Evolutionary conservation across 805 yeast genomes (phyloP).

Genomic region (Suhomyces emberorum): DNA sequence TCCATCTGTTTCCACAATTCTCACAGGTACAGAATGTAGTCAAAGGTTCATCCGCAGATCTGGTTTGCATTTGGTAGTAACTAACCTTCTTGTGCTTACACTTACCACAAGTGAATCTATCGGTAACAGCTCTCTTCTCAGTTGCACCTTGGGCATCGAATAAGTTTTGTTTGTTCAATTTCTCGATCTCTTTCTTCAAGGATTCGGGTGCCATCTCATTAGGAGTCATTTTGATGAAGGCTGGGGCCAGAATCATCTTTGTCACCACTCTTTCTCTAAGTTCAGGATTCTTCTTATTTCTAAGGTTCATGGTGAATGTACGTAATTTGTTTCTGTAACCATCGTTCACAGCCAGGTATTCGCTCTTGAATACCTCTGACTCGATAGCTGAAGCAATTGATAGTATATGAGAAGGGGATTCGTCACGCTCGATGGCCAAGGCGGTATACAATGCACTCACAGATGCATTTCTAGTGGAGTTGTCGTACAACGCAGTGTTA

Average conservation of each 20-base stretch:
- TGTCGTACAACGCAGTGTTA: conserved; percentile 63
- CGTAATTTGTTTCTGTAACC: conserved; percentile 80
- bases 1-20: conserved; percentile 97
- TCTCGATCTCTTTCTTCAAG: conserved; percentile 78
- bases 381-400: conserved; percentile 70
- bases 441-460: conserved; percentile 85
- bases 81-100: conserved; percentile 97
- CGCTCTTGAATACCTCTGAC: conserved; percentile 59
- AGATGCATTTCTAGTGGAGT: conserved; percentile 79
- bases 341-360: conserved; percentile 54
- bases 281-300: conserved; percentile 87
- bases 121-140: conserved; percentile 93
- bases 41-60: conserved; percentile 98
- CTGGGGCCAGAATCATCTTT: conserved; percentile 63
- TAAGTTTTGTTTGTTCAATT: conserved; percentile 81
- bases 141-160: conserved; percentile 98
- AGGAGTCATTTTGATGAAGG: conserved; percentile 79
- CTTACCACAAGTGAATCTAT: conserved; percentile 94
- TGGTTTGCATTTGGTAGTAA: conserved; percentile 95
- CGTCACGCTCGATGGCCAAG: conserved; percentile 73
- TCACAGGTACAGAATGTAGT: conserved; percentile 98
- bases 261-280: conserved; percentile 64
- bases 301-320: conserved; percentile 79
- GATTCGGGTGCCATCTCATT: conserved; percentile 95
- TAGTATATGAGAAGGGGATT: conserved; percentile 56